Evolutionary conservation across 1,284 basidiomycete genomes (phyloP).

Genomic region (Naganishia sp.): DNA sequence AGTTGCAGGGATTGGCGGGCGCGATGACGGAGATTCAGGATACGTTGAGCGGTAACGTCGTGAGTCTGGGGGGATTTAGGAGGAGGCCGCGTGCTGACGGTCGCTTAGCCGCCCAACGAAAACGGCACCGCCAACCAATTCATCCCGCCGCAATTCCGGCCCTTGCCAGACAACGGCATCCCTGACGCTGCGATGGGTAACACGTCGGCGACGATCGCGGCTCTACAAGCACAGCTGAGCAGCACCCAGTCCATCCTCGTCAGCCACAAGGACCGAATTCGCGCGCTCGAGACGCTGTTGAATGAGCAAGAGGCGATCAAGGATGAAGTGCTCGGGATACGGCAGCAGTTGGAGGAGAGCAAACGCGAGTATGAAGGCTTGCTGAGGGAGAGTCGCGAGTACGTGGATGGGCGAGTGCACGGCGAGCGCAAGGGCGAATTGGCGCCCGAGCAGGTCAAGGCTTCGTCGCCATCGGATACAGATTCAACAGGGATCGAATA

Average conservation of each 20-base stretch:
- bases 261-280: constrained; percentile 80
- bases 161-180: constrained; percentile 25
- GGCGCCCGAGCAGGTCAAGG: constrained; percentile 34
- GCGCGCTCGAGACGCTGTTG: constrained; percentile 74
- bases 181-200: constrained; percentile 35
- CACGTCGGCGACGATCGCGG: constrained; percentile 56
- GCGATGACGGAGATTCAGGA: constrained; percentile 90
- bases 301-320: constrained; percentile 82
- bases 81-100: constrained; percentile 58
- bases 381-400: constrained; percentile 24
- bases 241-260: constrained; percentile 82
- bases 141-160: constrained; percentile 50
- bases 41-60: constrained; percentile 79
- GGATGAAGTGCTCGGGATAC: constrained; percentile 70
- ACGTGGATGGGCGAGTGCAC: constrained; percentile 54
- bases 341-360: constrained; percentile 68
- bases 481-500: constrained; percentile 39
- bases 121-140: constrained; percentile 50
- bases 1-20: constrained; percentile 76
- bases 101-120: constrained; percentile 55
- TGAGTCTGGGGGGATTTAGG: constrained; percentile 63
- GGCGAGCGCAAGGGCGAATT: constrained; percentile 45
- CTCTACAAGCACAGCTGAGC: constrained; percentile 77
- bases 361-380: constrained; percentile 48
- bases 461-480: not conserved